Percentiles rank a stretch among this genome's conserved stretches.
Evolutionary conservation across 2,329 filamentous ascomycete genomes (phyloP).

Genomic region (Fusarium longipes): DNA sequence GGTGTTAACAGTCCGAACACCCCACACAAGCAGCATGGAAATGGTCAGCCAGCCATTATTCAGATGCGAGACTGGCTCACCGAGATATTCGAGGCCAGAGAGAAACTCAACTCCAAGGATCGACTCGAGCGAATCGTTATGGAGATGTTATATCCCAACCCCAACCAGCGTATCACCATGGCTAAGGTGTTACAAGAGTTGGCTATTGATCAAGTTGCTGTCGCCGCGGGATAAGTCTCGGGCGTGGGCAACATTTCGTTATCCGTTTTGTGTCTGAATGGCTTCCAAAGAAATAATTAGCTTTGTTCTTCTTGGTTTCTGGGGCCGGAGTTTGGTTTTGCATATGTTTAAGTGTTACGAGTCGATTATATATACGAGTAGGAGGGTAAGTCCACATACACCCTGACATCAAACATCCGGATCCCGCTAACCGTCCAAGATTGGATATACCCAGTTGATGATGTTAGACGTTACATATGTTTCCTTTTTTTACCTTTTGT

Average conservation of each 20-base stretch:
- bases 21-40: slow-evolving; percentile 51
- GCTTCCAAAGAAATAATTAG: slow-evolving; percentile 10
- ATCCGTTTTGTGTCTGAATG: slow-evolving; percentile 13
- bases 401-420: background rate
- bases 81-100: slow-evolving; percentile 63
- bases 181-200: slow-evolving; percentile 61
- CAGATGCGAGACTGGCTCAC: slow-evolving; percentile 69
- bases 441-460: slow-evolving; percentile 39
- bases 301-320: slow-evolving; percentile 24
- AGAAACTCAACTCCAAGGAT: slow-evolving; percentile 59
- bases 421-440: slow-evolving; percentile 33
- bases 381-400: slow-evolving; percentile 33
- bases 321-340: slow-evolving; percentile 25
- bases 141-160: slow-evolving; percentile 66
- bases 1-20: slow-evolving; percentile 60
- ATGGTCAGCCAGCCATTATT: slow-evolving; percentile 56
- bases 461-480: slow-evolving; percentile 19
- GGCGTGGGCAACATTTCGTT: slow-evolving; percentile 10
- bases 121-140: slow-evolving; percentile 63
- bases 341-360: slow-evolving; percentile 12
- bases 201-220: slow-evolving; percentile 45
- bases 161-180: slow-evolving; percentile 65
- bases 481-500: background rate
- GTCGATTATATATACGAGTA: slow-evolving; percentile 24
- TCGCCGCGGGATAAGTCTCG: slow-evolving; percentile 20